Evolutionary conservation across 2,329 filamentous ascomycete genomes (phyloP).

Genomic region (Venturia carpophila): DNA sequence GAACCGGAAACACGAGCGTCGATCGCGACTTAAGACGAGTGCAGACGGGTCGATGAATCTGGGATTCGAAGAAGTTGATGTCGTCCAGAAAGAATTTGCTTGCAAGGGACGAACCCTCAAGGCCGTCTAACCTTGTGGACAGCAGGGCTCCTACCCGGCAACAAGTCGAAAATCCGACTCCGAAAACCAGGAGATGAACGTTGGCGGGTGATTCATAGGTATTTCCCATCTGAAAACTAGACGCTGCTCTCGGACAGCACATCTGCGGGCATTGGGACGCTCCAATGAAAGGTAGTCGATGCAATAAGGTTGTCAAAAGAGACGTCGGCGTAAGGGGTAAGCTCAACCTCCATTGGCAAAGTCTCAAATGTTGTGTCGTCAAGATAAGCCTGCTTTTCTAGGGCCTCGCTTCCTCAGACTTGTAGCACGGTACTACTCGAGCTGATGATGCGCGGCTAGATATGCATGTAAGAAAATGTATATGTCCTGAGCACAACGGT

Average conservation of each 20-base stretch:
- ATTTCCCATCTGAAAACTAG: too few species aligned
- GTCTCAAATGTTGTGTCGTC: constrained; percentile 1
- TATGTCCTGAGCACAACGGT: background rate
- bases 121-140: too few species aligned
- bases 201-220: too few species aligned
- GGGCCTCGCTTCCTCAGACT: constrained; percentile 5
- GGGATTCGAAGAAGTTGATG: background rate
- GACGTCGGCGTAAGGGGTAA: background rate
- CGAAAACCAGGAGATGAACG: too few species aligned
- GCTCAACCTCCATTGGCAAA: background rate
- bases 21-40: too few species aligned
- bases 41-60: background rate
- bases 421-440: background rate
- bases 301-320: background rate
- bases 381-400: background rate
- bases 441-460: background rate
- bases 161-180: too few species aligned
- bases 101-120: too few species aligned
- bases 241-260: too few species aligned
- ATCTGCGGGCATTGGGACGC: too few species aligned
- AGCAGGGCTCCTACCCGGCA: too few species aligned
- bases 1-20: too few species aligned
- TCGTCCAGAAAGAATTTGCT: too few species aligned
- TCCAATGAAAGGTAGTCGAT: background rate
- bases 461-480: background rate